Percentiles rank a stretch among this genome's conserved stretches.
Conservation (phyloP, 2,329 filamentous ascomycete species). For the Lecanicillium sp. region DNA sequence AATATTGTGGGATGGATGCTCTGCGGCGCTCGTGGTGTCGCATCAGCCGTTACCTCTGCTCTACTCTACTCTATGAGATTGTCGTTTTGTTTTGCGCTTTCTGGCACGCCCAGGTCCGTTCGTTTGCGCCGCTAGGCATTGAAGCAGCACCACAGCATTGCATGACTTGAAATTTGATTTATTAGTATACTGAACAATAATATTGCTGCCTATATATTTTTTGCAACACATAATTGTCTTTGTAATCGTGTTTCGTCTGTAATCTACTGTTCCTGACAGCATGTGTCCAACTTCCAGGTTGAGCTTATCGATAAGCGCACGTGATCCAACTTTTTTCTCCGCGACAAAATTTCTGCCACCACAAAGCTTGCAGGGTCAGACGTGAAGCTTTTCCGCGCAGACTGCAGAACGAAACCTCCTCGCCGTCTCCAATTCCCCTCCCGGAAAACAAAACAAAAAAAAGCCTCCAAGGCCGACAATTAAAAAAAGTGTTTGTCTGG, state of each 20-base stretch:
- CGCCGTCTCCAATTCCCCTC: too few species aligned
- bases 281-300: neutral
- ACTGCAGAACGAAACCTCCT: too few species aligned
- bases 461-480: too few species aligned
- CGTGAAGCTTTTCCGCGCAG: too few species aligned
- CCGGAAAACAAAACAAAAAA: too few species aligned
- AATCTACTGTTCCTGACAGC: neutral
- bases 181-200: neutral
- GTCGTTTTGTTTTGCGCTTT: constrained; percentile 1
- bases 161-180: neutral
- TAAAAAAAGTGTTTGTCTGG: neutral
- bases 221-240: neutral
- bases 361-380: too few species aligned
- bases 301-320: constrained; percentile 8
- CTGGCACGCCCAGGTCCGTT: constrained; percentile 1
- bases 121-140: neutral
- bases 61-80: constrained; percentile 1
- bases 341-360: constrained; percentile 6
- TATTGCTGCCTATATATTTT: neutral
- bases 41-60: constrained; percentile 9
- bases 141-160: too few species aligned
- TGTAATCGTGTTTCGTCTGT: neutral
- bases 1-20: neutral
- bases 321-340: constrained; percentile 1
- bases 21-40: too few species aligned